A percentile compares a stretch with the other conserved stretches of the same genome.
phyloP scores from a whole-genome alignment of 2,329 filamentous ascomycete genomes.

The Rhynchosporium agropyri region DNA sequence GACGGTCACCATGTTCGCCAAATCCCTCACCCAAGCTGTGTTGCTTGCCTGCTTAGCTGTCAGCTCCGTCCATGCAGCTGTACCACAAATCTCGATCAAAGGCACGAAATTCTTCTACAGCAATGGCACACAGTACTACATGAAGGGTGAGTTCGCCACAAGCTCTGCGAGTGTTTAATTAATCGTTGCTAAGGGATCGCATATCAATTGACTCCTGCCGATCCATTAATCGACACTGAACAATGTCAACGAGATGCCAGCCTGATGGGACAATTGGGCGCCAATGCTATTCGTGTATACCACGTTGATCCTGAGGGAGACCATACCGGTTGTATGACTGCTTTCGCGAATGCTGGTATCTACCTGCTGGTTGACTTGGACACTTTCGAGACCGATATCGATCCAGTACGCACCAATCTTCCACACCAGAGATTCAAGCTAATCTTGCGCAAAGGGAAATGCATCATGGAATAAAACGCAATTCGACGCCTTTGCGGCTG shows the following conservation, averaged over 20 bases:
- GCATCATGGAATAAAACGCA: conserved; percentile 76
- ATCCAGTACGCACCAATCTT: conserved; percentile 44
- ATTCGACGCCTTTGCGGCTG: conserved; percentile 51
- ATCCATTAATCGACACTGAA: conserved; percentile 73
- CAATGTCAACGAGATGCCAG: conserved; percentile 77
- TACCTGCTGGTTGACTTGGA: conserved; percentile 85
- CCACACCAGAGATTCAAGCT: conserved; percentile 6
- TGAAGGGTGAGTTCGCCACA: conserved; percentile 64
- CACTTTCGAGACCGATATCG: conserved; percentile 70
- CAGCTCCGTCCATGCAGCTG: conserved; percentile 42
- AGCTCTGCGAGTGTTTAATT: conserved; percentile 20
- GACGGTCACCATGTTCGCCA: conserved; percentile 35
- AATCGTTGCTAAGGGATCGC: conserved; percentile 62
- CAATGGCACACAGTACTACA: conserved; percentile 79
- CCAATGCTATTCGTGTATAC: conserved; percentile 86
- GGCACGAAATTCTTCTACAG: conserved; percentile 86
- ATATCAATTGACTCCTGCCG: conserved; percentile 65
- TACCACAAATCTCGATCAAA: conserved; percentile 54
- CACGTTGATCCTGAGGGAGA: conserved; percentile 74
- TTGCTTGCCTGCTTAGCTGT: conserved; percentile 37
- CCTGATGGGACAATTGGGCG: conserved; percentile 78
- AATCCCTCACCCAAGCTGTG: conserved; percentile 29
- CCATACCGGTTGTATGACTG: conserved; percentile 80
- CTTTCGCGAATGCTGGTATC: conserved; percentile 78
- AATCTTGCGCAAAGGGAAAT: conserved; percentile 47